phyloP scores from a whole-genome alignment of 2,329 filamentous ascomycete species.

The Curvularia lunata region DNA sequence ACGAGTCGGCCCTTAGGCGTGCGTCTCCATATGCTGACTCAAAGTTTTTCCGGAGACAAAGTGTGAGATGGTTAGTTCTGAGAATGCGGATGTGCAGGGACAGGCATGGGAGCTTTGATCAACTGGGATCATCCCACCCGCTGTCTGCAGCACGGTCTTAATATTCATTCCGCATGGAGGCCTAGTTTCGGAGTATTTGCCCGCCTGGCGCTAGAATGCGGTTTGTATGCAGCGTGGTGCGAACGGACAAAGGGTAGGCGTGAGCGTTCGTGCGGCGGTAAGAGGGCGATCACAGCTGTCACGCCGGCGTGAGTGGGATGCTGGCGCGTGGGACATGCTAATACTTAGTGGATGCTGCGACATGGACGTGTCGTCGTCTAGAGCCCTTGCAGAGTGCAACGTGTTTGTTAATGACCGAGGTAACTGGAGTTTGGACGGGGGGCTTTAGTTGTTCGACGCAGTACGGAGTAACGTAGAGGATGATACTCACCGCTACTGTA shows the following conservation, averaged over 20 bases:
- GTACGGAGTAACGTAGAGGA: background rate
- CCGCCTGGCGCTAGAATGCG: conserved; percentile 17
- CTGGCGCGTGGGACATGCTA: conserved; percentile 17
- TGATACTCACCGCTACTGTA: conserved; percentile 17
- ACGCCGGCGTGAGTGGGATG: conserved; percentile 11
- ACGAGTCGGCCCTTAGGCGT: conserved; percentile 11
- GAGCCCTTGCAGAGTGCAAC: conserved; percentile 9
- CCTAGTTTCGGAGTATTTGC: conserved; percentile 14
- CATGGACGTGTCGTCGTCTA: conserved; percentile 28
- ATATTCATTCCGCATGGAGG: conserved; percentile 6
- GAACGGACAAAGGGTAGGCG: conserved; percentile 18
- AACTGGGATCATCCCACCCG: conserved; percentile 13
- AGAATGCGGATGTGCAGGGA: conserved; percentile 14
- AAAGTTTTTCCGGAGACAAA: conserved; percentile 7
- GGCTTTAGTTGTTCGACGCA: background rate
- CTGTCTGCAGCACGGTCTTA: conserved; percentile 10
- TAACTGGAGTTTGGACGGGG: background rate
- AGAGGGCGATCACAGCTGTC: conserved; percentile 33
- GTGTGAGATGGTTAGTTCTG: conserved; percentile 8
- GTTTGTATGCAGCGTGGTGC: conserved; percentile 14
- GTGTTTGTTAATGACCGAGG: conserved; percentile 9
- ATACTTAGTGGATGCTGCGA: conserved; percentile 20
- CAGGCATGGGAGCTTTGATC: background rate
- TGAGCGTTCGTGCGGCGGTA: conserved; percentile 12
- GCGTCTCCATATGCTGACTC: conserved; percentile 10